Base-by-base conservation (phyloP, 208 protist genomes). In the Trypanosomatidae sp. region DNA sequence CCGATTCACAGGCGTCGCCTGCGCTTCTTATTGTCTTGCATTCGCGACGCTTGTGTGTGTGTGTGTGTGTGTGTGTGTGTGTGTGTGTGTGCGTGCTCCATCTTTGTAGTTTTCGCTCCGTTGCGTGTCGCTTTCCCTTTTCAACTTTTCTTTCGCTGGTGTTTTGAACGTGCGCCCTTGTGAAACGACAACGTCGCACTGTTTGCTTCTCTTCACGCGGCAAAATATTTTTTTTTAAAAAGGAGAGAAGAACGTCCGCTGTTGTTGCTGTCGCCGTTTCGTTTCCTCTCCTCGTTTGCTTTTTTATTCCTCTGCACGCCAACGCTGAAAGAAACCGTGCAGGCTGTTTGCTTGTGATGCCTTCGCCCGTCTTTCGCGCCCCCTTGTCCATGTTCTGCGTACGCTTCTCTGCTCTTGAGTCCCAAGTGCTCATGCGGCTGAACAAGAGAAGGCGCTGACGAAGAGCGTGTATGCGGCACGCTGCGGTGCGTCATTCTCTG, bases 191-290 rank as follows among this genome's bases (percentile, higher is more conserved):
- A 7, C 3, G 52, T 58, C 22, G 52, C 22, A 25, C 52, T 25
- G n/a, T 25, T 25, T 58, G 52, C 36, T 39, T 39, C 36, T 6
- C 52, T 28, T 25, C 52, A 58, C 52, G 52, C 22, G 19, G 44
- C 22, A 44, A 70, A 9, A 6, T 71, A 22, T 73, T 56, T 73
- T 49, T 49, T 49, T 70, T 41, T 17, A 22, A 71, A 66, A 64
- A 36, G 10, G 19, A 36, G 59, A 19, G 59, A 28, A 58, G 52
- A 58, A 58, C 52, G n/a, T 25, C 22, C 19, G 0, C n/a, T 58
- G n/a, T 28, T 58, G 52, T 39, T 39, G 36, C 36, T 39, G 36
- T 39, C 52, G 52, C 52, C 3, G 22, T 19, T 28, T 19, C 3
- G 52, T 25, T 58, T 25, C n/a, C 17, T 13, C 13, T 62, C 58